A percentile compares a stretch with the other conserved stretches of the same genome.
Conservation (phyloP, 306 rosid genomes). For the Cucumis melo region DNA sequence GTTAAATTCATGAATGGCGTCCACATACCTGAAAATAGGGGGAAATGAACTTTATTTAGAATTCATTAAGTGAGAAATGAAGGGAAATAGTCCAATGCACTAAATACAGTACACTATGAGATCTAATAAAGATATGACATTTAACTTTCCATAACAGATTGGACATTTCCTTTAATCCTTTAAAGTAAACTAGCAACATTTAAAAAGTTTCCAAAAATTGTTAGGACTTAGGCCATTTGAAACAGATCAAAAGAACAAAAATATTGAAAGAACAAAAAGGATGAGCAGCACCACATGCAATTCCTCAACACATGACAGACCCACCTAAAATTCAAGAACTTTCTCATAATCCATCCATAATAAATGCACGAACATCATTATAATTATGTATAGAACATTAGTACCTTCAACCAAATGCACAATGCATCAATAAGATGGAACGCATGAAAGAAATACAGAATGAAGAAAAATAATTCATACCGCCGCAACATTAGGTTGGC, state of each 20-base stretch:
- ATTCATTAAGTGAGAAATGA: neutral
- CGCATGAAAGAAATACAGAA: neutral
- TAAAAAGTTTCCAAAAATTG: neutral
- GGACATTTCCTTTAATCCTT: neutral
- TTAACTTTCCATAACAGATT: neutral
- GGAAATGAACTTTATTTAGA: neutral
- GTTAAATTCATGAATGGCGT: constrained; percentile 82
- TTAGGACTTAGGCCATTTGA: neutral
- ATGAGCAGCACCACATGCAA: neutral
- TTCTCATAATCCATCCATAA: neutral
- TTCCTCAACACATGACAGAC: neutral
- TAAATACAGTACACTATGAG: neutral
- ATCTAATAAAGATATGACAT: neutral
- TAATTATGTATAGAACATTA: too few relatives aligned
- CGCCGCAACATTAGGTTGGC: constrained; percentile 96
- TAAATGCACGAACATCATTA: neutral
- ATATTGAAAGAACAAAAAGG: neutral
- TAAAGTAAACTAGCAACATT: neutral
- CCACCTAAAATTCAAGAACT: neutral
- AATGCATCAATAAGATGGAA: neutral
- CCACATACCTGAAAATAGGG: constrained; percentile 54
- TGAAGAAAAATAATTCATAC: constrained; percentile 18
- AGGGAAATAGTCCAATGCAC: neutral
- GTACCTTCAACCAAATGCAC: neutral
- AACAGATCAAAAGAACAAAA: neutral